These are phyloP conservation scores for Blastobotrys ciferrii DNA, from an alignment of 1,139 yeast genomes.

Conservation along the genomic window DNA sequence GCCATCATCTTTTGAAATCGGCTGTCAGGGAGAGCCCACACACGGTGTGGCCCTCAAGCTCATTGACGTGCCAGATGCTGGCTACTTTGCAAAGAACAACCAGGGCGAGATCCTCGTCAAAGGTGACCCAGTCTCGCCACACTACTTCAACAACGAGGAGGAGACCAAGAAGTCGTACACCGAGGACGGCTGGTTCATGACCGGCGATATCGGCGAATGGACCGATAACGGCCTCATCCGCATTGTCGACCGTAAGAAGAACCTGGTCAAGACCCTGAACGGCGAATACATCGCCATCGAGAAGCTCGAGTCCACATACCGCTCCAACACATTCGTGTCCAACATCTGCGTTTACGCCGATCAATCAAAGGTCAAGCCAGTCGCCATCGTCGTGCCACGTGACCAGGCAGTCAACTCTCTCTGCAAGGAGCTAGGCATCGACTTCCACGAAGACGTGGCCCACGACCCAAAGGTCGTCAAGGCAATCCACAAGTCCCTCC, in stretches of 20 bases:
- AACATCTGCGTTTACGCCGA: slow-evolving; percentile 96
- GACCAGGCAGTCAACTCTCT: slow-evolving; percentile 62
- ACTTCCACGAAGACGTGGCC: slow-evolving; percentile 51
- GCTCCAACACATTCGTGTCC: slow-evolving; percentile 72
- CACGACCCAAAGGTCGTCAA: slow-evolving; percentile 56
- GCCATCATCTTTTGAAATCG: slow-evolving; percentile 63
- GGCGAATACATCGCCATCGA: slow-evolving; percentile 99
- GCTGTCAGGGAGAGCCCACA: slow-evolving; percentile 77
- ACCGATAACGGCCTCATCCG: slow-evolving; percentile 71
- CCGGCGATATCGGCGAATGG: slow-evolving; percentile 99
- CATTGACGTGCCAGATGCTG: slow-evolving; percentile 89
- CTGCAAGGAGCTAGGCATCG: slow-evolving; percentile 53
- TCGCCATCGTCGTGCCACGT: slow-evolving; percentile 85
- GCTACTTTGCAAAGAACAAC: slow-evolving; percentile 83
- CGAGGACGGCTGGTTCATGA: slow-evolving; percentile 88
- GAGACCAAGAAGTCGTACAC: slow-evolving; percentile 80
- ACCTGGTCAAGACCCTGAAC: slow-evolving; percentile 89
- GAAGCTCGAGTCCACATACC: slow-evolving; percentile 75
- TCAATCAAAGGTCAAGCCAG: slow-evolving; percentile 78
- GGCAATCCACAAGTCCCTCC: slow-evolving; percentile 57
- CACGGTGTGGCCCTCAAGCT: slow-evolving; percentile 86
- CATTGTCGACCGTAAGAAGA: slow-evolving; percentile 93
- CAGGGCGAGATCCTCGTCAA: slow-evolving; percentile 89
- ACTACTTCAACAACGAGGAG: slow-evolving; percentile 78
- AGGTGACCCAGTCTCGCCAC: slow-evolving; percentile 71